Evolutionary conservation across 495 filamentous ascomycete species (phyloP), one percentile per base, ranked within the genome.

Genomic region (Monascus purpureus): DNA sequence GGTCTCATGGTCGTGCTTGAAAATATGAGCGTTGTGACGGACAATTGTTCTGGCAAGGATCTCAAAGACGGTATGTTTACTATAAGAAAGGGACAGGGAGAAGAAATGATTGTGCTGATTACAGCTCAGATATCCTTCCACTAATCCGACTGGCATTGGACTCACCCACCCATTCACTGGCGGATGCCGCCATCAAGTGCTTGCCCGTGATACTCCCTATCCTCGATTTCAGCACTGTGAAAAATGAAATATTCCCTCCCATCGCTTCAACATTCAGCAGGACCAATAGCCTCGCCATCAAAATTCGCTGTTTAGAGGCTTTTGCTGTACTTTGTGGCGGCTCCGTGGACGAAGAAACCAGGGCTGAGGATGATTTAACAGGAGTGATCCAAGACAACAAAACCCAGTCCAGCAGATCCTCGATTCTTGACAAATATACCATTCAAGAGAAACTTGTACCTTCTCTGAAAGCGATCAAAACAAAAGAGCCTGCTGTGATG

Each of bases 371-470:
- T 54, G 84, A 81, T 8, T 60, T 93, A 8, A 70, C 81, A 38
- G 86, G 85, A 1, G 38, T 68, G 12, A 47, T 75, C 23, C 53
- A 57, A 28, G 53, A 55, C 7, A 58, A 47, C 6, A 67, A 67
- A 31, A 59, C 69, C 19, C 72, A 63, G 41, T 59, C 70, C 29
- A 57, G 60, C 19, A 75, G 72, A 17, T 73, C 70, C 2, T 81
- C 83, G 1, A 85, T 85, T 12, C 63, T 97, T 19, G 90, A 97
- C 55, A 96, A 96, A 50, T 94, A 85, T 43, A 95, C 90, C 1
- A 81, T 96, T 43, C 92, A 97, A 47, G 90, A 96, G 49, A 95
- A 93, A 55, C 76, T 97, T 11, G 70, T 96, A 3, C 90, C 90
- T 1, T 63, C 94, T 3, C 66, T 97, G 33, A 85, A 82, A 46